Conservation (phyloP, 805 yeast species). For the Metschnikowia lochheadii region DNA sequence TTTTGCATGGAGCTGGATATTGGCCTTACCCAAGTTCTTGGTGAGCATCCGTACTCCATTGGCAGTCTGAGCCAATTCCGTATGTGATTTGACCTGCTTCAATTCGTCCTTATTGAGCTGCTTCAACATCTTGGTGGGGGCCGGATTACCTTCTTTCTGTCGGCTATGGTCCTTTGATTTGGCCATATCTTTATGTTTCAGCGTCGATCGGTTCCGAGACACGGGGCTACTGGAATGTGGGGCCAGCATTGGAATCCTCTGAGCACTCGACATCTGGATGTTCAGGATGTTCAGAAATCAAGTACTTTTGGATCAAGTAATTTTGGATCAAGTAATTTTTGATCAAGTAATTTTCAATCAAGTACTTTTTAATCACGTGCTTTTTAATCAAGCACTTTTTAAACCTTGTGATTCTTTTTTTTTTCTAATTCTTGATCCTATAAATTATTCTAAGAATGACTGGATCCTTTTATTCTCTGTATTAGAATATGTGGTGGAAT, state of each 20-base stretch:
- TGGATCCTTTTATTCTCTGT: too few relatives aligned
- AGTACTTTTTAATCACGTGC: too few relatives aligned
- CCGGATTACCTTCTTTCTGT: constrained; percentile 7
- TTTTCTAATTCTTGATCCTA: too few relatives aligned
- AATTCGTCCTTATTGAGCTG: constrained; percentile 40
- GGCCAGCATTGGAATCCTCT: neutral
- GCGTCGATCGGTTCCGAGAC: neutral
- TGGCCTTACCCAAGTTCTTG: constrained; percentile 66
- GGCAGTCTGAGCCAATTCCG: constrained; percentile 74
- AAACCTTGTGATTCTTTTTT: too few relatives aligned
- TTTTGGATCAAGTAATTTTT: too few relatives aligned
- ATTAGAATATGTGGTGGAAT: too few relatives aligned
- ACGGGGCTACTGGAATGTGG: neutral
- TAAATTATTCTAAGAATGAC: too few relatives aligned
- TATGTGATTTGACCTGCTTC: constrained; percentile 60
- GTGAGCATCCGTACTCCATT: constrained; percentile 75
- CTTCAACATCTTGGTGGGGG: constrained; percentile 17
- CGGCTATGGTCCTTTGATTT: neutral
- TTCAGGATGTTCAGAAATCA: too few relatives aligned
- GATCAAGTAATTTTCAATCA: too few relatives aligned
- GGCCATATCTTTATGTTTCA: neutral
- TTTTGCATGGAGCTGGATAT: constrained; percentile 63
- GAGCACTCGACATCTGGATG: neutral
- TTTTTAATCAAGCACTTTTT: too few relatives aligned
- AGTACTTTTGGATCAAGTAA: too few relatives aligned